Evolutionary conservation across 495 filamentous ascomycete genomes (phyloP).

Genomic region (Penicillium atrosanguineum): DNA sequence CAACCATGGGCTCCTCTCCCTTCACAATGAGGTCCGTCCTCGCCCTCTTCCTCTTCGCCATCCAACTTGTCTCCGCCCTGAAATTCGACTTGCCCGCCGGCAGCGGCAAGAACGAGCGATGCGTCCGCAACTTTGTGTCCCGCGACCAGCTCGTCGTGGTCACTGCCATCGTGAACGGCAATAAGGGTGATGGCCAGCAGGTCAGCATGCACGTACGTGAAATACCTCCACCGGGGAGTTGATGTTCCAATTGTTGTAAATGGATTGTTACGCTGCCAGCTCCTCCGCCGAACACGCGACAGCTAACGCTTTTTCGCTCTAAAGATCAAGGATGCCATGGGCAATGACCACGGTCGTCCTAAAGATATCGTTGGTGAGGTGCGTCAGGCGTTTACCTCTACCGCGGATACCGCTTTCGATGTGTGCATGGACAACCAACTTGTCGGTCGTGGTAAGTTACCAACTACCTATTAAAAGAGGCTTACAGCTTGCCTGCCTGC

Average conservation of each 20-base stretch:
- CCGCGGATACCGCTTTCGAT: slow-evolving; percentile 90
- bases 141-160: slow-evolving; percentile 97
- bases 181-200: slow-evolving; percentile 85
- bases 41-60: slow-evolving; percentile 39
- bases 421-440: slow-evolving; percentile 95
- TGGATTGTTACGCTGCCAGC: neutral
- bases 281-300: slow-evolving; percentile 1
- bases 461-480: neutral
- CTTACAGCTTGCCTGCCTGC: neutral
- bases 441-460: slow-evolving; percentile 54
- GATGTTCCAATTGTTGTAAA: neutral
- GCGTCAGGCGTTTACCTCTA: slow-evolving; percentile 92
- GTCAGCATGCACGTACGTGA: slow-evolving; percentile 91
- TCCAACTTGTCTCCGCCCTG: slow-evolving; percentile 68
- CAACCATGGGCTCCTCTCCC: slow-evolving; percentile 34
- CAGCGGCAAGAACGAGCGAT: slow-evolving; percentile 70
- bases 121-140: slow-evolving; percentile 93
- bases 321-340: slow-evolving; percentile 90
- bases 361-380: slow-evolving; percentile 90
- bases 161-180: slow-evolving; percentile 82
- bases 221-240: neutral
- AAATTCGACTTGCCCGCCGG: slow-evolving; percentile 88
- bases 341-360: slow-evolving; percentile 90
- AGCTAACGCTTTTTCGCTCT: slow-evolving; percentile 14
- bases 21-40: slow-evolving; percentile 38